These are phyloP conservation scores for Fusarium caatingaense DNA, from an alignment of 2,329 filamentous ascomycete genomes.

Conservation along the genomic window DNA sequence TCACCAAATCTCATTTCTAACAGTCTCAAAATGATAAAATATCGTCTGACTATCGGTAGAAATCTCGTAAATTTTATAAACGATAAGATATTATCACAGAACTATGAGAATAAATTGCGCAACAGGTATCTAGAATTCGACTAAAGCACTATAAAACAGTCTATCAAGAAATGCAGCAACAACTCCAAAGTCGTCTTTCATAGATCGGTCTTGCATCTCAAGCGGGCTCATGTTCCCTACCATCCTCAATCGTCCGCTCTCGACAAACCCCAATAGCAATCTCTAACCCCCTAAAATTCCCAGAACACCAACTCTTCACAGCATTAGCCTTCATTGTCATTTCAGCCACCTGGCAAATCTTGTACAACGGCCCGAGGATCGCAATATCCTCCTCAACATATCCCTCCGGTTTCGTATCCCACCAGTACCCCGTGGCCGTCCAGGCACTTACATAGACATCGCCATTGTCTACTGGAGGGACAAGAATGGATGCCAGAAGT, in stretches of 20 bases:
- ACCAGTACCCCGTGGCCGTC: not conserved
- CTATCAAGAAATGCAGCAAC: not conserved
- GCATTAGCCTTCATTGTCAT: not conserved
- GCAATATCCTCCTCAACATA: not conserved
- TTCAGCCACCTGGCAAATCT: not conserved
- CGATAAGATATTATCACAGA: not conserved
- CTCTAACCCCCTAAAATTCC: not conserved
- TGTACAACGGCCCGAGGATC: not conserved
- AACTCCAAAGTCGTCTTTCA: not conserved
- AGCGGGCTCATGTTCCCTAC: not conserved
- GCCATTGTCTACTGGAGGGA: not conserved
- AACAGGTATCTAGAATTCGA: not conserved
- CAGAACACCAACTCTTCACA: constrained; percentile 4
- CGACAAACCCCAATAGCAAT: not conserved
- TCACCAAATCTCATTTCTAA: accelerated
- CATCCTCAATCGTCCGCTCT: not conserved
- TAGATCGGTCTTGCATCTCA: not conserved
- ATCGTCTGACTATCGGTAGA: not conserved
- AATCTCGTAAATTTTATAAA: accelerated
- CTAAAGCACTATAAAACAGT: not conserved
- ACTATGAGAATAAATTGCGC: not conserved
- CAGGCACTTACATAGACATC: not conserved
- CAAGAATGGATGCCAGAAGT: not conserved
- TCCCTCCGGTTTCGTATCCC: not conserved
- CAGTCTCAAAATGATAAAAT: not conserved